Conservation (phyloP, 164 flowering plant genomes). For the Pachysandra terminalis region DNA sequence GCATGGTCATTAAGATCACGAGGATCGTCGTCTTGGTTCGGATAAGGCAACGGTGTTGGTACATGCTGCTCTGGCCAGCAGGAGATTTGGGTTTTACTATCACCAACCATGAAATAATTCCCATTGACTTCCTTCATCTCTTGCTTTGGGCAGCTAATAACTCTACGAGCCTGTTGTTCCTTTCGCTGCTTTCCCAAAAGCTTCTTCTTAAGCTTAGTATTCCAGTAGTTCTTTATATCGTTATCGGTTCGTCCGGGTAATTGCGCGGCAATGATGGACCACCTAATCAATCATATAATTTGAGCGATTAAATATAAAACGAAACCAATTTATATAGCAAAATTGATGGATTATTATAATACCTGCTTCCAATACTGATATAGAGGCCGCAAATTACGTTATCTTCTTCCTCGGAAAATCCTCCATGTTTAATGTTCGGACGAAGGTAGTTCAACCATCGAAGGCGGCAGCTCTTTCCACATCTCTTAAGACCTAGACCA, state of each 20-base stretch:
- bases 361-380: conserved; percentile 87
- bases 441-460: conserved; percentile 87
- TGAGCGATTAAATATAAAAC: neutral
- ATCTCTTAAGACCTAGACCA: conserved; percentile 66
- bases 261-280: conserved; percentile 88
- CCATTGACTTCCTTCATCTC: conserved; percentile 31
- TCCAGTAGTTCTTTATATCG: conserved; percentile 90
- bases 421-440: conserved; percentile 86
- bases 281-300: conserved; percentile 28
- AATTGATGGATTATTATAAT: neutral
- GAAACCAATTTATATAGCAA: neutral
- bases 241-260: conserved; percentile 85
- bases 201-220: conserved; percentile 84
- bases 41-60: conserved; percentile 10
- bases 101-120: conserved; percentile 14
- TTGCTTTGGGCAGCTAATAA: conserved; percentile 30
- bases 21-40: conserved; percentile 19
- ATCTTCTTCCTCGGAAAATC: conserved; percentile 87
- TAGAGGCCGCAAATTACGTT: conserved; percentile 79
- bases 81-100: conserved; percentile 15
- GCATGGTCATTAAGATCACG: conserved; percentile 33
- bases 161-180: conserved; percentile 43
- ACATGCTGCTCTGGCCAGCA: conserved; percentile 39
- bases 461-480: conserved; percentile 90
- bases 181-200: conserved; percentile 62